Base-by-base conservation (phyloP, 2,329 filamentous ascomycete species). In the Fusarium sp. region DNA sequence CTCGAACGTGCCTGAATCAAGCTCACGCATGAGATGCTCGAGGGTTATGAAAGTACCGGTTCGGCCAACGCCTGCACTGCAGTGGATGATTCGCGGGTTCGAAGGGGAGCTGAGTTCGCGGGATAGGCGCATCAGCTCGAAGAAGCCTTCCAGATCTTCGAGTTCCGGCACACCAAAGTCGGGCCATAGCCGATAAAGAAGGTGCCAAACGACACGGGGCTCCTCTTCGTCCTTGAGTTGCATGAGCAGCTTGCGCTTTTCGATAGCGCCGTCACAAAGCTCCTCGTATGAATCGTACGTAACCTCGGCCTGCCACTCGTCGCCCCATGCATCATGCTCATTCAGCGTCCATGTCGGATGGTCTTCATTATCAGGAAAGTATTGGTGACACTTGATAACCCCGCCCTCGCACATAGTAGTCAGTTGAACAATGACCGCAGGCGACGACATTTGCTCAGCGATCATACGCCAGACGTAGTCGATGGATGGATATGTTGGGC, bases 401-500 rank as follows among this genome's bases (percentile, higher is more conserved):
- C 89, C 87, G 34, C 88, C 86, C 80, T 98, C 95, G 76, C 93
- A 87, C 28, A 94, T 95, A 78, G 94, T 94, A 3, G 95, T 99
- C 67, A 99, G 88, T 93, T 98, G 98, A 61, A 98, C 91, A 56
- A 98, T 91, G 60, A 98, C 94, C 1, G 90, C 94, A 3, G 92
- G 89, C 47, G 91, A 90, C 28, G 83, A 77, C 54, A 87, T 80
- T 80, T 97, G 94, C 75, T 97, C 91, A 78, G 93, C 93, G 37
- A 98, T 86, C 96, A 99, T 99, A 77, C 96, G 93, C 93, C 95
- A 99, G 71, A 97, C 93, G 77, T 97, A 94, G 71, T 91, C 89
- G 59, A 92, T 86, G 15, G 92, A 93, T 28, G 89, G 88, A 64
- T 86, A 81, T 76, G 95, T 97, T 7, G 96, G 96, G 1, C 96